Conservation (phyloP, 1,284 basidiomycete genomes). For the Tetrapyrgos nigripes region DNA sequence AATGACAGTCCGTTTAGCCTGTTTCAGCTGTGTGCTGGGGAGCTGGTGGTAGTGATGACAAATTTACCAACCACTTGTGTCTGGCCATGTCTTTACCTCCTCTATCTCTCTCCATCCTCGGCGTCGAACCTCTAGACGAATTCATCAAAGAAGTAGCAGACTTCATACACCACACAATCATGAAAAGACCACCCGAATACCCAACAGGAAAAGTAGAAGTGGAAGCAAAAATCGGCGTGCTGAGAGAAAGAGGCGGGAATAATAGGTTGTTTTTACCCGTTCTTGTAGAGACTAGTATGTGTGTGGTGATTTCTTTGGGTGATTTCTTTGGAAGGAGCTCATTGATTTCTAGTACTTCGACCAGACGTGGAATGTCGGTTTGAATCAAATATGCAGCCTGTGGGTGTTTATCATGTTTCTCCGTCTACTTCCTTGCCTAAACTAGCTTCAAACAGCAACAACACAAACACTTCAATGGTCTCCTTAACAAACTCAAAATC, state of each 20-base stretch:
- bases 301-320: constrained; percentile 10
- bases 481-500: constrained; percentile 82
- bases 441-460: constrained; percentile 61
- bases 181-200: constrained; percentile 53
- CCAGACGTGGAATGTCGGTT: constrained; percentile 75
- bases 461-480: constrained; percentile 85
- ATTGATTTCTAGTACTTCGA: constrained; percentile 49
- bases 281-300: constrained; percentile 88
- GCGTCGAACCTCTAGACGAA: constrained; percentile 93
- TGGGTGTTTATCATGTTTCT: constrained; percentile 47
- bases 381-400: constrained; percentile 90
- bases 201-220: constrained; percentile 70
- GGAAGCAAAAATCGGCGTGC: constrained; percentile 91
- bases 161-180: constrained; percentile 81
- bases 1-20: too few relatives aligned
- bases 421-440: constrained; percentile 12
- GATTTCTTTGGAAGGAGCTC: neutral
- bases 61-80: neutral
- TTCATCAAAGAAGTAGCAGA: constrained; percentile 93
- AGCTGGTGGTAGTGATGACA: too few relatives aligned
- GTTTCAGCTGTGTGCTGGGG: too few relatives aligned
- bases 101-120: constrained; percentile 88
- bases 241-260: constrained; percentile 67
- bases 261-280: constrained; percentile 76
- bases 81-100: constrained; percentile 62